Base-by-base conservation (phyloP, 768 basidiomycete genomes). In the Leucosporidium scottii region DNA sequence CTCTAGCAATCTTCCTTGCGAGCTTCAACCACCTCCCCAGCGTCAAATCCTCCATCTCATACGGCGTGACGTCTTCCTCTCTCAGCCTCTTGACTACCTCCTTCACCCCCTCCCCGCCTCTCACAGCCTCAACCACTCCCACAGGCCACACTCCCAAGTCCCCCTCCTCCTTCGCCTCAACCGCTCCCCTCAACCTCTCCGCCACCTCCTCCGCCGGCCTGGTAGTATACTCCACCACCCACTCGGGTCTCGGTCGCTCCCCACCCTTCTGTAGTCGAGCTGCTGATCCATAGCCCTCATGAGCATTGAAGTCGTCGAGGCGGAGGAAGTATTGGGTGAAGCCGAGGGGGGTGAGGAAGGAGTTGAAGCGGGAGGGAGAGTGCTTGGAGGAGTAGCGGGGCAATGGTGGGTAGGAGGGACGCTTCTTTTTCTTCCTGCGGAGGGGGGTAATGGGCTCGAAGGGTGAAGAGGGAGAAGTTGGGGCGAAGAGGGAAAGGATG, bases 21-120 rank as follows among this genome's bases (percentile, higher is more conserved):
- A 92, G 81, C 68, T 79, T 80, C 60, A 89, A 78, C 86, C 88
- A 93, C 62, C 85, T 85, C 65, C 80, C 77, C 47, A 93, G 85
- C 70, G 90, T 93, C 80, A 93, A 80, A 76, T 93, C 91, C 62
- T 68, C 70, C 84, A 93, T 81, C 72, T 74, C 77, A 78, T 90
- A 94, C 56, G 90, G 89, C 65, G 85, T 83, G 66, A 80, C 75
- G 80, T 81, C 74, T 79, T 34, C 81, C 71, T 74, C 75, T 64
- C 78, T 81, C 68, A 67, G 73, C 79, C 27, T 81, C 71, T 74
- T 75, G 64, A 77, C 81, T 66, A 66, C 90, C 58, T 91, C 81
- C 68, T 79, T 80, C 59, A 88, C 78, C 86, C 87, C 93, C 62
- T 85, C 85, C 65, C 80, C 77, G 47, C 92, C 85, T 70, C 90